Percentiles rank a stretch among this genome's conserved stretches.
Conservation (phyloP, 768 basidiomycete genomes). For the Mycena indigotica region DNA sequence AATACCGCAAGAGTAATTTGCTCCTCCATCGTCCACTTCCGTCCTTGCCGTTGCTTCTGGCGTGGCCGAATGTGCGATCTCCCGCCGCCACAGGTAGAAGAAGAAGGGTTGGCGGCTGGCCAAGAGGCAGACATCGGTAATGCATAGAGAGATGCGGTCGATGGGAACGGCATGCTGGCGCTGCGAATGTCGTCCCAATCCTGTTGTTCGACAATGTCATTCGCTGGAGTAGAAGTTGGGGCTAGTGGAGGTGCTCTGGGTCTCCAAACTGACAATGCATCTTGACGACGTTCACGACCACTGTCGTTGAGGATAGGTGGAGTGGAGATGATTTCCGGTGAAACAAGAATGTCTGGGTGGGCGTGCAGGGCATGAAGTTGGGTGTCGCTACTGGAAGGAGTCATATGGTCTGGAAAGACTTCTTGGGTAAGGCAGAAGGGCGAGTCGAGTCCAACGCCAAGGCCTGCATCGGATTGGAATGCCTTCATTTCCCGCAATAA, state of each 20-base stretch:
- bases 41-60: not conserved
- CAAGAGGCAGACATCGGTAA: conserved; percentile 3
- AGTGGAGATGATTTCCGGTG: not conserved
- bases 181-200: conserved; percentile 18
- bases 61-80: not conserved
- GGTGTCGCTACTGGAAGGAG: conserved; percentile 3
- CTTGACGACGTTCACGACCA: not conserved
- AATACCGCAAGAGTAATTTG: conserved; percentile 32
- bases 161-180: conserved; percentile 27
- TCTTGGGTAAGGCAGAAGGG: conserved; percentile 18
- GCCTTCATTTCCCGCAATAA: not conserved
- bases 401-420: not conserved
- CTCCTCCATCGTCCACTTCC: conserved; percentile 24
- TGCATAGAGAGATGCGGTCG: conserved; percentile 30
- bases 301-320: not conserved
- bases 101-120: not conserved
- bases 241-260: conserved; percentile 1
- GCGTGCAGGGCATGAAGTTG: conserved; percentile 1
- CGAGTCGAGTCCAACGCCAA: conserved; percentile 16
- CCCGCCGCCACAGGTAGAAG: not conserved
- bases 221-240: conserved; percentile 6
- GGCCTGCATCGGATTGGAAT: conserved; percentile 2
- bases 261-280: not conserved
- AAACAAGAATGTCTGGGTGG: not conserved
- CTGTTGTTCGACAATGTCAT: not conserved